Evolutionary conservation across 1,139 yeast genomes (phyloP).

Genomic region (Yamadazyma buinensis): DNA sequence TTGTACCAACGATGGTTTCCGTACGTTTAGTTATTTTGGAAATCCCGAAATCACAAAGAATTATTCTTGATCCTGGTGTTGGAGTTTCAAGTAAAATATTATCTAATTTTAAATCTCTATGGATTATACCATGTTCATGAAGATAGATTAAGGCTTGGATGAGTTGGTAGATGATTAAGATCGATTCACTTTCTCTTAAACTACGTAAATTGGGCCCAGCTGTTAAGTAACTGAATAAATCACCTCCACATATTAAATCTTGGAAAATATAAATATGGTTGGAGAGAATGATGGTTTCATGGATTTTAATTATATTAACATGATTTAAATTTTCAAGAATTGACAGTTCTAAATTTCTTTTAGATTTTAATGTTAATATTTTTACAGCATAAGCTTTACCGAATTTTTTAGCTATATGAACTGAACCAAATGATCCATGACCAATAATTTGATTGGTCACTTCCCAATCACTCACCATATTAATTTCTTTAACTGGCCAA

Average conservation of each 20-base stretch:
- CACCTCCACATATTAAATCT: constrained; percentile 60
- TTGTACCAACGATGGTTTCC: constrained; percentile 61
- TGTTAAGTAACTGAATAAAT: constrained; percentile 56
- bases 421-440: constrained; percentile 61
- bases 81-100: constrained; percentile 54
- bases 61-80: constrained; percentile 46
- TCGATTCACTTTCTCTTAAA: constrained; percentile 50
- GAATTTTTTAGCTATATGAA: constrained; percentile 20
- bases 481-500: constrained; percentile 5
- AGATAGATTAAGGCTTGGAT: constrained; percentile 51
- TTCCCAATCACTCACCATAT: constrained; percentile 28
- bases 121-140: constrained; percentile 28
- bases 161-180: constrained; percentile 54
- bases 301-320: constrained; percentile 45
- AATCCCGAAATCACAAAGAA: constrained; percentile 66
- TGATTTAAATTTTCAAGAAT: constrained; percentile 35
- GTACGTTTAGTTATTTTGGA: constrained; percentile 46
- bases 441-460: constrained; percentile 47
- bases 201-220: constrained; percentile 36
- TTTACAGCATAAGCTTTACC: constrained; percentile 45
- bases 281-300: constrained; percentile 35
- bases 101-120: constrained; percentile 40
- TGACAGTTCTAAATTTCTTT: constrained; percentile 31
- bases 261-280: constrained; percentile 45
- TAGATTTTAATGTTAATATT: constrained; percentile 32